Evolutionary conservation across 2,329 filamentous ascomycete species (phyloP).

Genomic region (Epichloe brachyelytri): DNA sequence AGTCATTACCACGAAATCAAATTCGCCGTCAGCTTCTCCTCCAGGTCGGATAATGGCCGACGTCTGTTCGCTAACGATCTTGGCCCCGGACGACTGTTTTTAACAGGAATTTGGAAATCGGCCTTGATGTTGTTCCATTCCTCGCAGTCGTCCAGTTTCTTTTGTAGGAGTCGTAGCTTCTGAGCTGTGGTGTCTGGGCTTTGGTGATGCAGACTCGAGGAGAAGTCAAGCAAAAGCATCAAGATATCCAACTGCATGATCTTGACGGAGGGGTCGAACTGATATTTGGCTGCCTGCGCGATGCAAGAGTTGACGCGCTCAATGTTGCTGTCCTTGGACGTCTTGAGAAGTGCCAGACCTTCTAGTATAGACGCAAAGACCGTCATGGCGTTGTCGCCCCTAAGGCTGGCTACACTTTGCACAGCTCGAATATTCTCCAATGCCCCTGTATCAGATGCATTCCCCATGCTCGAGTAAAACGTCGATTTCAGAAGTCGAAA

Average conservation of each 20-base stretch:
- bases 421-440: constrained; percentile 59
- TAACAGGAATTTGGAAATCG: constrained; percentile 43
- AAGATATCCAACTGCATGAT: constrained; percentile 56
- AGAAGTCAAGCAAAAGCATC: constrained; percentile 55
- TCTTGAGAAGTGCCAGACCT: constrained; percentile 54
- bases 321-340: constrained; percentile 50
- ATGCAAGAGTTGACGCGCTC: constrained; percentile 61
- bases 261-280: constrained; percentile 49
- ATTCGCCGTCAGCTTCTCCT: constrained; percentile 29
- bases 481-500: constrained; percentile 63
- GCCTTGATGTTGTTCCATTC: constrained; percentile 34
- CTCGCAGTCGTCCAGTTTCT: constrained; percentile 44
- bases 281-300: constrained; percentile 59
- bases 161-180: constrained; percentile 51
- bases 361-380: constrained; percentile 56
- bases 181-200: constrained; percentile 40
- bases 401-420: constrained; percentile 41
- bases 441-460: constrained; percentile 46
- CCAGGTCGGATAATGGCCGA: constrained; percentile 34
- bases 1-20: constrained; percentile 45
- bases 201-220: constrained; percentile 54
- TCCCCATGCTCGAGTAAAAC: constrained; percentile 49
- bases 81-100: constrained; percentile 31
- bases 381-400: constrained; percentile 50
- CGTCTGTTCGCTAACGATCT: constrained; percentile 45